Conservation (phyloP, 2,329 filamentous ascomycete genomes). For the Colletotrichum paranaense region DNA sequence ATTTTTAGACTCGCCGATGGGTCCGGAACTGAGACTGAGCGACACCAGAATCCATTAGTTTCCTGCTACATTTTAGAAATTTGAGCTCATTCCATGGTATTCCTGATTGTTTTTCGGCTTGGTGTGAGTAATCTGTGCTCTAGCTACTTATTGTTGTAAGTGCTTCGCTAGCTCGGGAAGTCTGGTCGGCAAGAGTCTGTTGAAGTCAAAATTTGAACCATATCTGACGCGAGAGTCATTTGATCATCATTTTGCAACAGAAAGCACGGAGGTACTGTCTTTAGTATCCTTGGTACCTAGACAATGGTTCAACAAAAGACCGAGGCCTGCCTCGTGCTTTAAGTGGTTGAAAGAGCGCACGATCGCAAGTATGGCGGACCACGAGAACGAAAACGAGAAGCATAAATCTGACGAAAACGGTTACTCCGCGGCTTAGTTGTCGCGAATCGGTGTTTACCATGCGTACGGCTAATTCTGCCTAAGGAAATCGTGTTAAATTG, state of each 20-base stretch:
- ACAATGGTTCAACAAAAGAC: background rate
- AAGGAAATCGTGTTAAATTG: too few relatives aligned
- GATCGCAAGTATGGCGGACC: background rate
- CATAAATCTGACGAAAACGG: too few relatives aligned
- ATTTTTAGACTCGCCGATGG: background rate
- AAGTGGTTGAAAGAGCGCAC: background rate
- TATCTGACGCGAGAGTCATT: background rate
- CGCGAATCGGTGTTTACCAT: too few relatives aligned
- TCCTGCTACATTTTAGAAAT: background rate
- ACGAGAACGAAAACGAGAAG: background rate
- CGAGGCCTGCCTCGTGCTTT: background rate
- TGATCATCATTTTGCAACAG: background rate
- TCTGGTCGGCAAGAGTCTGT: background rate
- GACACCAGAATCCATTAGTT: background rate
- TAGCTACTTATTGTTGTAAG: background rate
- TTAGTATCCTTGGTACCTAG: background rate
- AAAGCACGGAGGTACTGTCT: fast-evolving
- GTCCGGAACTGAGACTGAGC: background rate
- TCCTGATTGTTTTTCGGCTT: background rate
- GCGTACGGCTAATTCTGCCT: too few relatives aligned
- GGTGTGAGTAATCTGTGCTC: background rate
- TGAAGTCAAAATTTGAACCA: background rate
- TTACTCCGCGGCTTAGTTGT: too few relatives aligned
- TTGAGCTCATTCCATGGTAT: background rate
- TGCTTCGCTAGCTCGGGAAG: background rate